Percentiles rank a stretch among this genome's conserved stretches.
Evolutionary conservation across 1,139 yeast species (phyloP).

Genomic region (Saccharomycopsis hybrid): DNA sequence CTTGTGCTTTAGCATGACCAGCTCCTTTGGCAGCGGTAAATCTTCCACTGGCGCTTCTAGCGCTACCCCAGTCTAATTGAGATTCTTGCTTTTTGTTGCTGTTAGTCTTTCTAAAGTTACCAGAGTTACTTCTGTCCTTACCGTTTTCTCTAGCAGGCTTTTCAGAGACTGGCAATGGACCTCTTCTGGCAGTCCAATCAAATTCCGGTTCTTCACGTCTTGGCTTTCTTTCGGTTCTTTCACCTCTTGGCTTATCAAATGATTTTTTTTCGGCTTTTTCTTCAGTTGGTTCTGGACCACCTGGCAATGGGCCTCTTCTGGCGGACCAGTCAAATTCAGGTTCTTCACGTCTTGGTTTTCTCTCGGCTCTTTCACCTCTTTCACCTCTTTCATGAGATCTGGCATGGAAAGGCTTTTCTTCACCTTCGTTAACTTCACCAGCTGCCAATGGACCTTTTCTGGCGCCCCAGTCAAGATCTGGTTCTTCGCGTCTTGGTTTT

Average conservation of each 20-base stretch:
- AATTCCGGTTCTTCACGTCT: slow-evolving; percentile 40
- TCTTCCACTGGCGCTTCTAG: slow-evolving; percentile 19
- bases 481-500: slow-evolving; percentile 41
- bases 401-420: not conserved
- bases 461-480: slow-evolving; percentile 43
- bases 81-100: slow-evolving; percentile 22
- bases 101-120: slow-evolving; percentile 21
- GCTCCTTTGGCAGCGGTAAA: not conserved
- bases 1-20: not conserved
- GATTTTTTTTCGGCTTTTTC: not conserved
- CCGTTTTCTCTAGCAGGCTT: not conserved
- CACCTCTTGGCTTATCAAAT: slow-evolving; percentile 24
- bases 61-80: slow-evolving; percentile 13
- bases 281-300: not conserved
- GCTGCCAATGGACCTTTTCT: slow-evolving; percentile 20
- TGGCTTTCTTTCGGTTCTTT: slow-evolving; percentile 32
- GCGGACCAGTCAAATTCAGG: slow-evolving; percentile 46
- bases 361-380: slow-evolving; percentile 24
- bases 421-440: not conserved
- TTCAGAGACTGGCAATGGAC: slow-evolving; percentile 30
- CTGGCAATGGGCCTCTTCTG: slow-evolving; percentile 18
- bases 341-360: slow-evolving; percentile 38
- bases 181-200: slow-evolving; percentile 27
- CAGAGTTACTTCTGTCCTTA: not conserved
- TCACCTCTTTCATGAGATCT: slow-evolving; percentile 26